Percentiles rank a stretch among this genome's conserved stretches.
phyloP scores from a whole-genome alignment of 192 early-diverging fungal species.

The Spizellomyces sp. region DNA sequence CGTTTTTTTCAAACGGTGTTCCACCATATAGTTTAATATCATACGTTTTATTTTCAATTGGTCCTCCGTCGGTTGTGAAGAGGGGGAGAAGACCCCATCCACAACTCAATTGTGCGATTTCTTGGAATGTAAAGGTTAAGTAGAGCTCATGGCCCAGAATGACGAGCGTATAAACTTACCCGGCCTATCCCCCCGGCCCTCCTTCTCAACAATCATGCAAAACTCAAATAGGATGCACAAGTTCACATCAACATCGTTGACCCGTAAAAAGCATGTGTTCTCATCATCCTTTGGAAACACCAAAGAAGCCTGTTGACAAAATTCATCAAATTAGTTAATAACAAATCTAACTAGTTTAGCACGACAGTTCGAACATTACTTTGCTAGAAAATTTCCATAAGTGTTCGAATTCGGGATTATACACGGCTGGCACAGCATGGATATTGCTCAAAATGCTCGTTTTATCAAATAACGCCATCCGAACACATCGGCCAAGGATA shows the following conservation, averaged over 20 bases:
- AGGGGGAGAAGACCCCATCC: constrained; percentile 58
- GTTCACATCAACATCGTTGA: constrained; percentile 47
- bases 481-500: constrained; percentile 46
- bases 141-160: background rate
- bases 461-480: constrained; percentile 54
- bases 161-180: background rate
- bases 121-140: background rate
- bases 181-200: constrained; percentile 17
- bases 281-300: constrained; percentile 55
- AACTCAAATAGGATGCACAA: constrained; percentile 53
- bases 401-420: constrained; percentile 27
- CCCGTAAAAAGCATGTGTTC: constrained; percentile 50
- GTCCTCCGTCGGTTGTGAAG: constrained; percentile 48
- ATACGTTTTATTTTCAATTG: constrained; percentile 51
- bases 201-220: constrained; percentile 39
- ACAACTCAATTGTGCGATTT: constrained; percentile 30
- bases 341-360: background rate
- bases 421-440: constrained; percentile 43
- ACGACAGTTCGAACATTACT: constrained; percentile 9
- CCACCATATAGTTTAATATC: constrained; percentile 49
- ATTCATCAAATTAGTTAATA: background rate
- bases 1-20: constrained; percentile 48
- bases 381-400: constrained; percentile 52
- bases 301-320: constrained; percentile 35
- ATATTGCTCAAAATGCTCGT: constrained; percentile 49